Base-by-base conservation (phyloP, 2,329 filamentous ascomycete species). In the Scorias spongiosa region DNA sequence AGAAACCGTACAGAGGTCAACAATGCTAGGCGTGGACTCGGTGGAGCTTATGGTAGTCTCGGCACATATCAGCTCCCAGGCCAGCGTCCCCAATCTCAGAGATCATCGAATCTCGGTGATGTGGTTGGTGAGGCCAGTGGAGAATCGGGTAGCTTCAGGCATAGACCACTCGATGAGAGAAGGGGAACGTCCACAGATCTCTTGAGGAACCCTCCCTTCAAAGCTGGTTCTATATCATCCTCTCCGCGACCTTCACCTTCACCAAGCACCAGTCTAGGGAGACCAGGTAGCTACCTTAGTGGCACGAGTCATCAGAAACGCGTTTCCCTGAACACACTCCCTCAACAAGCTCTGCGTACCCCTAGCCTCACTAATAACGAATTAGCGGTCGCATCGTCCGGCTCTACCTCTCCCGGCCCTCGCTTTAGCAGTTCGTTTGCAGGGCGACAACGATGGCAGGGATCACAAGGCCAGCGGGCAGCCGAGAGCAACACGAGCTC, bases 371-470 rank as follows among this genome's bases (percentile, higher is more conserved):
- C 76, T 6, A 66, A 74, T 11, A 72, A 76, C 44, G 78, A 82
- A 20, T 73, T 72, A 47, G 68, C 73, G 0, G 69, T 78, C 46
- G 72, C 81, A 9, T 77, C 76, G 30, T 79, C 85, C 7, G 67
- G 76, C 44, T 78, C 81, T 5, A 78, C 81, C 44, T 93, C 87
- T 7, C 87, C 89, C 2, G 83, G 82, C 48, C 84, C 85, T 5
- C 79, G 84, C 40, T 96, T 93, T 59, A 93, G 86, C 62, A 96
- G 89, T 62, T 94, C 88, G 57, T 98, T 98, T 56, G 84, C 81
- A 6, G 86, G 94, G 59, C 78, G 91, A 39, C 78, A 84, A 44
- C 81, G 76, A 26, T 77, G 87, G 39, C 93, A 87, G 0, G 82
- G 82, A 45, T 81, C 83, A 29, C 81, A 82, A 15, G 72, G 76